Conservation (phyloP, 1,139 yeast species). For the Arxiozyma slooffiae region DNA sequence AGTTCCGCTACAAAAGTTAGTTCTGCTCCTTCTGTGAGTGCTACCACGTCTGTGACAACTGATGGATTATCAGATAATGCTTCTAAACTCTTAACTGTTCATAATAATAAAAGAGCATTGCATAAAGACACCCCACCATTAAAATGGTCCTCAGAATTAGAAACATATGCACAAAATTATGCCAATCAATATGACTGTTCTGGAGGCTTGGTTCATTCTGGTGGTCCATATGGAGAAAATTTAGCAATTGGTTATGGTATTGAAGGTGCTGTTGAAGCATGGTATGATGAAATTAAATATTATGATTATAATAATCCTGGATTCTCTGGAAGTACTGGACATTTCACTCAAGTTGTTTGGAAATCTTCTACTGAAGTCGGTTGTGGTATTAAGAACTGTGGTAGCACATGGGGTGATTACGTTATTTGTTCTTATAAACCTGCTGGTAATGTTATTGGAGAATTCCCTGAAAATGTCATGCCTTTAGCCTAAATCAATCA, state of each 20-base stretch:
- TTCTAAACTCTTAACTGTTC: conserved; percentile 40
- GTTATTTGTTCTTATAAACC: conserved; percentile 58
- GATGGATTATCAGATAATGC: conserved; percentile 28
- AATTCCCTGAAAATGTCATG: conserved; percentile 45
- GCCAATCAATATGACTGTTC: conserved; percentile 41
- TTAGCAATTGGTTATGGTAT: conserved; percentile 43
- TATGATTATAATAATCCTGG: conserved; percentile 37
- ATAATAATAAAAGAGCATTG: conserved; percentile 45
- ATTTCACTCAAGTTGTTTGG: conserved; percentile 69
- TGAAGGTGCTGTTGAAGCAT: conserved; percentile 45
- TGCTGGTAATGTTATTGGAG: conserved; percentile 44
- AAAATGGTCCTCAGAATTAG: conserved; percentile 40
- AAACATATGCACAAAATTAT: conserved; percentile 25
- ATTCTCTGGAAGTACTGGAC: conserved; percentile 40
- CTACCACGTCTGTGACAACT: conserved; percentile 16
- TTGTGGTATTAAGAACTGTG: conserved; percentile 50
- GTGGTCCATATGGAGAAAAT: conserved; percentile 53
- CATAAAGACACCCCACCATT: conserved; percentile 45
- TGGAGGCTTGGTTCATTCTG: conserved; percentile 48
- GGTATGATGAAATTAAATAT: conserved; percentile 51
- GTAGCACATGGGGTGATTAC: conserved; percentile 39
- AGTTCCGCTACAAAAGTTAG: conserved; percentile 10
- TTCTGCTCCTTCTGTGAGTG: conserved; percentile 13
- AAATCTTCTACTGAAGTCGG: conserved; percentile 45
- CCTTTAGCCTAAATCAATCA: conserved; percentile 9